Base-by-base conservation (phyloP, 1,284 basidiomycete genomes). In the Phlebopus sp. region DNA sequence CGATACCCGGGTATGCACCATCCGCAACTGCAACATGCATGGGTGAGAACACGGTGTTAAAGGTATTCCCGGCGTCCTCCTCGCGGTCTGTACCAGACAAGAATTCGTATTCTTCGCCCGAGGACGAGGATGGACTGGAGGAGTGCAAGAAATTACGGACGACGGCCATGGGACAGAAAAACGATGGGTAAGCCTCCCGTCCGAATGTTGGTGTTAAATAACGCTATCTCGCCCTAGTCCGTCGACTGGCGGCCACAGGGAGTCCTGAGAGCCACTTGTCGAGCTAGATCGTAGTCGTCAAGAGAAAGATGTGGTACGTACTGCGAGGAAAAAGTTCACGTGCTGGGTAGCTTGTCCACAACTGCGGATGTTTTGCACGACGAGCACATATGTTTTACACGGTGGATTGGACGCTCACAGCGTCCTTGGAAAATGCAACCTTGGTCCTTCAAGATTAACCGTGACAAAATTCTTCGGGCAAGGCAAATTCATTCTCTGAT, bases 361-460 rank as follows among this genome's bases (percentile, higher is more conserved):
- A n/a, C 25, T 25, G 25, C 25, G 25, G 25, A 37, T 13, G 37
- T 37, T 14, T 23, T 38, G 14, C 14, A 38, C n/a, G 37, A n/a
- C 15, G n/a, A n/a, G 37, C 13, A 25, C 4, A 17, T 38, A 38
- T 13, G 14, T n/a, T 37, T 63, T 57, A 82, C 37, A 60, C 73
- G 75, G 50, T 81, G 53, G 25, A 8, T 25, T 25, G 25, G 8
- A 25, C 25, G 25, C 8, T 4, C 25, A 25, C 25, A 2, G n/a
- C 21, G 19, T n/a, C 25, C 21, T n/a, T 10, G 14, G 13, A 38
- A 23, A 8, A 74, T 76, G 27, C 68, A 64, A 18, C 58, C 71
- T 55, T 82, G 86, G 57, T 76, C 78, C 68, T 81, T 78, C 81
- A 86, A 92, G 64, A 86, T 87, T 10, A 71, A 67, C 52, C 87